Percentiles rank a stretch among this genome's conserved stretches.
These are phyloP conservation scores for Emmonsiellopsis sp. DNA, from an alignment of 2,329 filamentous ascomycete species.

Conservation along the genomic window DNA sequence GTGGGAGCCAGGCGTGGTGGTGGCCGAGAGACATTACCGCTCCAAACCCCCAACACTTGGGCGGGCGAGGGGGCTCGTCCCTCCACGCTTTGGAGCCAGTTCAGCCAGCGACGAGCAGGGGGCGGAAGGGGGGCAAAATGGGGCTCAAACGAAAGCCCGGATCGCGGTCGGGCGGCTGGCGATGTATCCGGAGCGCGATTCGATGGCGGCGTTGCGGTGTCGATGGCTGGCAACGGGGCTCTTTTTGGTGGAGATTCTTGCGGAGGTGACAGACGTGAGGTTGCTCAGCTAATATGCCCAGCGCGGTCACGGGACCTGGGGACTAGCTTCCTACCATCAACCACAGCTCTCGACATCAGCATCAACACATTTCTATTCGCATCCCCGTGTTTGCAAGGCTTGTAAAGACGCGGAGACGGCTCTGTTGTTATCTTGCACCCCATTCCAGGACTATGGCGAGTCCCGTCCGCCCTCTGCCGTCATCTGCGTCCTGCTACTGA, in stretches of 20 bases:
- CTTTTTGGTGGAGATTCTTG: constrained; percentile 32
- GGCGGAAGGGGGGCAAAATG: neutral
- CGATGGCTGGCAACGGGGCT: constrained; percentile 25
- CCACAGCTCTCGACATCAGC: no score
- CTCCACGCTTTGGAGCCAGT: constrained; percentile 34
- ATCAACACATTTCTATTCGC: no score
- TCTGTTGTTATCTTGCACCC: neutral
- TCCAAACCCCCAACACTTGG: constrained; percentile 38
- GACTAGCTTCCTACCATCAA: no score
- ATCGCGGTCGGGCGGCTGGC: constrained; percentile 14
- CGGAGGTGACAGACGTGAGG: constrained; percentile 31
- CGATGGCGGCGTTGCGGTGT: constrained; percentile 26
- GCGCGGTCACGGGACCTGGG: constrained; percentile 12
- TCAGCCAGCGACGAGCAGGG: constrained; percentile 19
- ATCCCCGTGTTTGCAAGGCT: no score
- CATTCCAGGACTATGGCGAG: neutral
- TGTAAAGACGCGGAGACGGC: neutral
- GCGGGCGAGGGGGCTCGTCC: constrained; percentile 35
- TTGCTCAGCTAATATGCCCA: constrained; percentile 18
- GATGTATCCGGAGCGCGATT: constrained; percentile 23
- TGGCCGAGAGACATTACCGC: constrained; percentile 56
- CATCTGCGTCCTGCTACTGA: neutral
- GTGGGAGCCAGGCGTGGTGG: constrained; percentile 59
- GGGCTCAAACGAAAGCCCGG: constrained; percentile 9
- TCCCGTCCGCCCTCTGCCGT: neutral